These are phyloP conservation scores for Nothomitra cinnamomea DNA, from an alignment of 2,329 filamentous ascomycete species.

Conservation along the genomic window DNA sequence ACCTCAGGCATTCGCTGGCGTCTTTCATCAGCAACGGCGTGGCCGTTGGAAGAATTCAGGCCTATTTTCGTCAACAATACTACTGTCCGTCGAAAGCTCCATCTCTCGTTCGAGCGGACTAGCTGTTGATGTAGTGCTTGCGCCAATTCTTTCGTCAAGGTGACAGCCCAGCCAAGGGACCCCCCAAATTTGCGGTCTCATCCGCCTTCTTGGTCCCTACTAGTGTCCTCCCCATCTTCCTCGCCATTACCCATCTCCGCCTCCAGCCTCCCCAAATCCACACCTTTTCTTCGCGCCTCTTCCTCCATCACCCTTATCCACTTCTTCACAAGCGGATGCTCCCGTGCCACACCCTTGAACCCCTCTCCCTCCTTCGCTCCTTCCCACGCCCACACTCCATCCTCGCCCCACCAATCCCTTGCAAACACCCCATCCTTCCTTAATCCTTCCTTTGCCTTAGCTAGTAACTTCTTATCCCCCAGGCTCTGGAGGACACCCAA, in stretches of 20 bases:
- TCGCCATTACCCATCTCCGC: background rate
- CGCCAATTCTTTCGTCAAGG: no score
- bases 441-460: background rate
- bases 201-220: background rate
- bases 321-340: background rate
- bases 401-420: background rate
- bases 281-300: background rate
- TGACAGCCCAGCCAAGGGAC: background rate
- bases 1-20: no score
- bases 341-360: background rate
- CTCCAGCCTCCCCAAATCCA: background rate
- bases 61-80: no score
- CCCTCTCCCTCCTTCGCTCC: background rate
- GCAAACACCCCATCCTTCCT: background rate
- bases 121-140: no score
- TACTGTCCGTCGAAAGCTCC: no score
- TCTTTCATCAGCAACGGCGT: no score
- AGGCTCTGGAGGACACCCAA: slow-evolving; percentile 66
- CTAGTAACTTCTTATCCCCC: slow-evolving; percentile 14
- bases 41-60: no score
- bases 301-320: background rate
- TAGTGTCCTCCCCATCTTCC: background rate
- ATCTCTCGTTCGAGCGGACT: no score
- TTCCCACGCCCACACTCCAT: background rate
- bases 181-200: background rate